These are phyloP conservation scores for Micractinium sp. DNA, from an alignment of 139 green algal species.

Conservation along the genomic window DNA sequence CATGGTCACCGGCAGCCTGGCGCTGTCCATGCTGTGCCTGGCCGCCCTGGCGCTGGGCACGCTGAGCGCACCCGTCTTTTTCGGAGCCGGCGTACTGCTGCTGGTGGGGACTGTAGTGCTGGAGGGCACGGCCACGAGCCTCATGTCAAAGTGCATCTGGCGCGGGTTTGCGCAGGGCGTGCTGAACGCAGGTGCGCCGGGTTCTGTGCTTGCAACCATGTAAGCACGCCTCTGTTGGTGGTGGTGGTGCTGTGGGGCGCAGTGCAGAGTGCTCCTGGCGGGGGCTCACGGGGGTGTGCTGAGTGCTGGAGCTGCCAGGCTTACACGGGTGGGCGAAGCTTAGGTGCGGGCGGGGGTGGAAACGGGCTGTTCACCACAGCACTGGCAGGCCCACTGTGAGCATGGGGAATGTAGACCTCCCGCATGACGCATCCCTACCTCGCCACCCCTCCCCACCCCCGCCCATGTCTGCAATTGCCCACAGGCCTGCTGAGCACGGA, in stretches of 20 bases:
- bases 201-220: too few species aligned
- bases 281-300: not conserved
- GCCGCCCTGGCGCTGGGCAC: not conserved
- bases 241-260: too few species aligned
- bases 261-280: too few species aligned
- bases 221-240: too few species aligned
- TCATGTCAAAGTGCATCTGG: slow-evolving; percentile 52
- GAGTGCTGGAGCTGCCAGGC: not conserved
- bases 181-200: slow-evolving; percentile 52
- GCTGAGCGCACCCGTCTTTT: not conserved
- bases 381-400: too few species aligned
- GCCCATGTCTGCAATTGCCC: not conserved
- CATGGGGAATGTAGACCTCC: too few species aligned
- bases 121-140: slow-evolving; percentile 50
- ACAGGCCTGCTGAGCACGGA: slow-evolving; percentile 57
- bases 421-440: too few species aligned
- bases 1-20: slow-evolving; percentile 20
- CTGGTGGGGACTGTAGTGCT: slow-evolving; percentile 50
- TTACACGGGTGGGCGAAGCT: not conserved
- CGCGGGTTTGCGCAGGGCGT: slow-evolving; percentile 40
- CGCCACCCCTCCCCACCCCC: not conserved
- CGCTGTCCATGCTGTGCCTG: not conserved
- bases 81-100: slow-evolving; percentile 27
- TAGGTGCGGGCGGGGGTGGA: too few species aligned
- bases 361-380: too few species aligned